Percentiles rank a stretch among this genome's conserved stretches.
phyloP scores from a whole-genome alignment of 805 yeast species.

The Schizosaccharomyces osmophilus region DNA sequence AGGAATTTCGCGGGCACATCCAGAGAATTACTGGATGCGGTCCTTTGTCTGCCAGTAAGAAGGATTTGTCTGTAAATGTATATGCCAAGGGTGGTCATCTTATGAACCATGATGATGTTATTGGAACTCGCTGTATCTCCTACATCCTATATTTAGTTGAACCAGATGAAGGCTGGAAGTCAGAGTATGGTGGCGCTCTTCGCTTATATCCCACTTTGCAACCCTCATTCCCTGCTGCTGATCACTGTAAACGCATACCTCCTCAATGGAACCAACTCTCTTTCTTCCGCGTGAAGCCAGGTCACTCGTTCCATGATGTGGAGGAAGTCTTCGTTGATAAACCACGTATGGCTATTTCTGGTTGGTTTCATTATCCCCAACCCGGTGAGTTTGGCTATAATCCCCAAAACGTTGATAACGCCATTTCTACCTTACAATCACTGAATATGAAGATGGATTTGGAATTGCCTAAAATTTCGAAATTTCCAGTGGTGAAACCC shows the following conservation, averaged over 20 bases:
- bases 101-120: slow-evolving; percentile 89
- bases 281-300: slow-evolving; percentile 87
- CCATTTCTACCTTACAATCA: slow-evolving; percentile 41
- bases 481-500: background rate
- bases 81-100: slow-evolving; percentile 85
- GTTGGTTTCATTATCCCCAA: slow-evolving; percentile 98
- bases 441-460: slow-evolving; percentile 12
- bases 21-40: slow-evolving; percentile 68
- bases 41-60: slow-evolving; percentile 64
- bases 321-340: slow-evolving; percentile 86
- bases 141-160: slow-evolving; percentile 83
- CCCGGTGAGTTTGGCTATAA: slow-evolving; percentile 67
- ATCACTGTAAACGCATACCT: slow-evolving; percentile 38
- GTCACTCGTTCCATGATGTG: slow-evolving; percentile 88
- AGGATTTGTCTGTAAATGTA: slow-evolving; percentile 79
- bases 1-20: slow-evolving; percentile 56
- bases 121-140: slow-evolving; percentile 80
- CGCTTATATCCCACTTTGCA: slow-evolving; percentile 66
- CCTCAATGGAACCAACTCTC: slow-evolving; percentile 95
- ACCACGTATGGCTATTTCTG: slow-evolving; percentile 79
- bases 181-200: slow-evolving; percentile 80
- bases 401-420: slow-evolving; percentile 27
- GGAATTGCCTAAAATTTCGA: background rate
- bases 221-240: slow-evolving; percentile 75
- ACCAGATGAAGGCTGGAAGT: slow-evolving; percentile 70